These are phyloP conservation scores for Acanthochlamys bracteata DNA, from an alignment of 106 monocot genomes.

Conservation along the genomic window DNA sequence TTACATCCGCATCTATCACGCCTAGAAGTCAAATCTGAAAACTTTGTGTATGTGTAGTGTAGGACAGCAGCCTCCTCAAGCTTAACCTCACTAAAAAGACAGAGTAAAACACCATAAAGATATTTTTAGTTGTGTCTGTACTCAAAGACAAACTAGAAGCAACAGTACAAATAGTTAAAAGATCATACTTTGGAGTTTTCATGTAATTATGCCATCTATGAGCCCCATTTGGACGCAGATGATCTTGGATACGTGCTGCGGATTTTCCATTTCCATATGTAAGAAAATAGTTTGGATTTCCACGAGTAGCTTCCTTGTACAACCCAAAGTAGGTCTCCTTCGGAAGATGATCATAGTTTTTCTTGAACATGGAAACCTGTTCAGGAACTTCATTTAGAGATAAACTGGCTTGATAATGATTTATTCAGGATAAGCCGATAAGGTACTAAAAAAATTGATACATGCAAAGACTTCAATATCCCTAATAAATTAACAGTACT, in stretches of 20 bases:
- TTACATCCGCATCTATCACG: slow-evolving; percentile 99
- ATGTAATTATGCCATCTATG: slow-evolving; percentile 99
- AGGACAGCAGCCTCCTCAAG: slow-evolving; percentile 95
- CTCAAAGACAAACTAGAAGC: no score
- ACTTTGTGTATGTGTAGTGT: slow-evolving; percentile 93
- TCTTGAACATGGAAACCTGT: slow-evolving; percentile 98
- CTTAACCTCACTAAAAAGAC: slow-evolving; percentile 66
- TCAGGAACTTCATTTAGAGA: neutral
- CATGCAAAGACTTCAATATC: no score
- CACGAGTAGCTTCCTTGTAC: slow-evolving; percentile 96
- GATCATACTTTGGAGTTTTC: slow-evolving; percentile 78
- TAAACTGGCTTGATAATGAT: no score
- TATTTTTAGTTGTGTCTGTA: no score
- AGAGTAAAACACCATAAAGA: neutral
- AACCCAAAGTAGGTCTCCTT: slow-evolving; percentile 86
- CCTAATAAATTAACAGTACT: no score
- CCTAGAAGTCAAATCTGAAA: slow-evolving; percentile 94
- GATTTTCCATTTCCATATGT: slow-evolving; percentile 99
- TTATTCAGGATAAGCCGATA: no score
- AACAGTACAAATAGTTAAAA: neutral
- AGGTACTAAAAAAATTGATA: no score
- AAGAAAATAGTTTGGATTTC: slow-evolving; percentile 95
- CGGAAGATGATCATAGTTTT: slow-evolving; percentile 93
- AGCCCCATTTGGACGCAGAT: slow-evolving; percentile 97
- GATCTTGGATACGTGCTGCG: slow-evolving; percentile 83